Evolutionary conservation across 2,329 filamentous ascomycete species (phyloP).

Genomic region (Aspergillus uvarum): DNA sequence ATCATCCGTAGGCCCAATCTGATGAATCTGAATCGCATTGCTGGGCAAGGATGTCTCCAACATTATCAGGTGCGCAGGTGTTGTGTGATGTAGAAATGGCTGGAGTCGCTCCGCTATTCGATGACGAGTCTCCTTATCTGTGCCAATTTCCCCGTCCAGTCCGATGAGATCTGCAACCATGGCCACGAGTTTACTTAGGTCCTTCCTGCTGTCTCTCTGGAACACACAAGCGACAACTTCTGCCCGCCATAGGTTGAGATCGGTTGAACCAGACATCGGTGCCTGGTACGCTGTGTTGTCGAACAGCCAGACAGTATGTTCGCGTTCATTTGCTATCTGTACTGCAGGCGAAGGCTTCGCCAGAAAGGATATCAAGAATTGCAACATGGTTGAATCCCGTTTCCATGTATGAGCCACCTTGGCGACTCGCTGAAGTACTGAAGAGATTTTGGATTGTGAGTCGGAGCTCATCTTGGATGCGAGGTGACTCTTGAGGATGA

Average conservation of each 20-base stretch:
- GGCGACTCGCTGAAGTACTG: slow-evolving; percentile 10
- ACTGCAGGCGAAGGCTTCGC: slow-evolving; percentile 56
- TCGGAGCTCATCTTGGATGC: slow-evolving; percentile 12
- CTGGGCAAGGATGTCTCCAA: slow-evolving; percentile 60
- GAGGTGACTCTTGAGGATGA: neutral
- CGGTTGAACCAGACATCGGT: slow-evolving; percentile 34
- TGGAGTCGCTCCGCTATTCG: slow-evolving; percentile 58
- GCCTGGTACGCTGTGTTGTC: slow-evolving; percentile 80
- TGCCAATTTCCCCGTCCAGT: slow-evolving; percentile 56
- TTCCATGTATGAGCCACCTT: slow-evolving; percentile 14
- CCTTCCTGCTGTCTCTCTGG: slow-evolving; percentile 65
- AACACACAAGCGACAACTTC: slow-evolving; percentile 85
- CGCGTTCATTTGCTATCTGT: slow-evolving; percentile 58
- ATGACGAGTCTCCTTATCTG: slow-evolving; percentile 56
- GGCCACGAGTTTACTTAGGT: slow-evolving; percentile 67
- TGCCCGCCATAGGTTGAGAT: slow-evolving; percentile 63
- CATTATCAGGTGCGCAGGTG: slow-evolving; percentile 68
- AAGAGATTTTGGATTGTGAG: slow-evolving; percentile 8
- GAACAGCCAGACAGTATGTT: slow-evolving; percentile 80
- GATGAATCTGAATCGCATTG: slow-evolving; percentile 43
- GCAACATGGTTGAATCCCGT: slow-evolving; percentile 20
- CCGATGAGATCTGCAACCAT: slow-evolving; percentile 69
- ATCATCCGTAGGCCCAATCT: slow-evolving; percentile 67
- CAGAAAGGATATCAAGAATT: slow-evolving; percentile 34
- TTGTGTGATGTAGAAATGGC: slow-evolving; percentile 75